Base-by-base conservation (phyloP, 2,329 filamentous ascomycete genomes). In the Graphilbum fragrans region DNA sequence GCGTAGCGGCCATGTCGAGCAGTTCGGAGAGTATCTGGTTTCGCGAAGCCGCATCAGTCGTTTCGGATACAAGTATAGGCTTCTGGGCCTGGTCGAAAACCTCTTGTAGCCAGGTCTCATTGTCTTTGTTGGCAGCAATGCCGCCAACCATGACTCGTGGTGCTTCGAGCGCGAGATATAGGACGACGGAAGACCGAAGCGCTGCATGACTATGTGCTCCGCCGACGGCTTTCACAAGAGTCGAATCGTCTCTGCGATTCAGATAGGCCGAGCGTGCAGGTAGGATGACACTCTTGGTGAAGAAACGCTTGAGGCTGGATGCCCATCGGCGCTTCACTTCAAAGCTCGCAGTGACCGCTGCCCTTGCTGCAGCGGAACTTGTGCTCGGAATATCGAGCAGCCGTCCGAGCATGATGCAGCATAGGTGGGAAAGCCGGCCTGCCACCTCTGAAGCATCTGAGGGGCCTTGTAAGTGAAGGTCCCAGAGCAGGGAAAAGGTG, bases 271-370 rank as follows among this genome's bases (percentile, higher is more conserved):
- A 61, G 43, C 68, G 64, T 1, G 68, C 66, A 1, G 72, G 72
- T 2, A 72, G 60, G 36, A 75, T 63, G 42, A 77, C 57, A 48
- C 65, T 70, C 25, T 62, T 62, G 35, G 65, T 64, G 49, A 76
- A 57, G 38, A 77, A 70, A 3, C 54, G 59, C 38, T 66, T 62
- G 1, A 77, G 54, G 35, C 69, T 66, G 4, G 53, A 52, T 2
- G 57, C 54, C 74, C 73, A 77, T 4, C 52, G 53, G 4, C 53
- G 51, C 39, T 50, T 53, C 17, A 55, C 53, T n/a, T 46, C 43
- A 8, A 48, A 39, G 9, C 53, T 51, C n/a, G 53, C 42, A 2
- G 20, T 37, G 20, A 14, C n/a, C 35, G 35, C 42, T 35, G 41
- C 43, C 16, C 38, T 50, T 25, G 47, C 44, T 31, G 29, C 29